Base-by-base conservation (phyloP, 495 filamentous ascomycete genomes). In the Penicillium robsamsonii region DNA sequence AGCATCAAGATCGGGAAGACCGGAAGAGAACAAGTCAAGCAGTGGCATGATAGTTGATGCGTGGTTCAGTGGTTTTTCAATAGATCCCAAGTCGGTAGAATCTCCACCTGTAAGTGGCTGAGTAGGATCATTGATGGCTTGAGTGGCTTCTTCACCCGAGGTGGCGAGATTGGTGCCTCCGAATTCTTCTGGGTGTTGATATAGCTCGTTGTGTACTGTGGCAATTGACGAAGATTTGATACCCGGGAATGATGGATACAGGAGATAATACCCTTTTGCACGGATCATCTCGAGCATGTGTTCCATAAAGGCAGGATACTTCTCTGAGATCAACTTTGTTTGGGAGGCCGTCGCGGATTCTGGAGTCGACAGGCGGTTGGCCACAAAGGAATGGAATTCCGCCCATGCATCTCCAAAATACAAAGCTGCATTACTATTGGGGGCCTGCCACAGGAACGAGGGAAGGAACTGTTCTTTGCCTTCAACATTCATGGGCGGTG, bases 391-490 rank as follows among this genome's bases (percentile, higher is more conserved):
- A 64, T 96, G 89, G 15, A 95, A 78, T 57, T 92, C 88, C 17
- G 79, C 72, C 91, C 91, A 96, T 65, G 87, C 89, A 33, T 90
- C 84, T 22, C 90, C 90, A 49, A 91, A 87, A 67, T 89, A 90
- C 15, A 96, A 77, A 11, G 85, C 82, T 2, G 90, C 90, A 61
- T 91, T 87, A 63, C 84, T 87, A 64, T 85, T 87, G 18, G 91
- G 91, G 38, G 87, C 82, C 71, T 95, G 87, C 87, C 88, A 95
- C 4, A 92, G 73, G 59, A 93, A 92, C 0, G 86, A 79, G 0
- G 82, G 79, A 4, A 77, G 48, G 2, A n/a, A 35, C 13, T 57
- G 59, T 6, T 75, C 62, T 29, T 63, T 43, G 0, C 50, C 24
- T 22, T 65, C 51, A 5, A 58, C 62, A 10, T 13, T 17, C 45